Evolutionary conservation across 192 early-diverging fungal genomes (phyloP), one percentile per base, ranked within the genome.

Genomic region (Podila epigama): DNA sequence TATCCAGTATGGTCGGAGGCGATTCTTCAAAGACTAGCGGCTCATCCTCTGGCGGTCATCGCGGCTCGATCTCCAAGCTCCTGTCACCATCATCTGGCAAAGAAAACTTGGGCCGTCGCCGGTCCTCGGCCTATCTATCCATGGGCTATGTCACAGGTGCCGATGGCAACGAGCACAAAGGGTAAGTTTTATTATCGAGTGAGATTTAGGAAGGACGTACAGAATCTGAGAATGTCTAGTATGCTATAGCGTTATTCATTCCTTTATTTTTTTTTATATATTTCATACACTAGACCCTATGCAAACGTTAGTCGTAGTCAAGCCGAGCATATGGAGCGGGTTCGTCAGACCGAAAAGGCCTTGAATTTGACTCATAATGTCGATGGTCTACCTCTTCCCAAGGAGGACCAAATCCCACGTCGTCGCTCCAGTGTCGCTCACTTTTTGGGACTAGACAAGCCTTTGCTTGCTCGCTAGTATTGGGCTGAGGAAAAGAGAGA

Each of bases 361-460:
- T 11, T 66, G 31, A 2, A 48, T 13, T 29, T 56, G 2, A 66
- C 64, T 15, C 64, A 66, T 32, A 66, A 66, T 41, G 28, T 33
- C 18, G 64, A 66, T 31, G 64, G 54, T 6, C 54, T 66, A 3
- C 64, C 64, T 15, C 29, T 57, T 13, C 64, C 64, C 13, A 25
- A 58, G 12, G 41, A 42, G 5, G 33, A 28, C 22, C 36, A 6
- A 15, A 32, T 27, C 11, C 25, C 25, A 10, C 33, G 54, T 22
- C 51, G 64, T 1, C 52, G 54, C 16, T 66, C 64, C 40, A 57
- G 39, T 5, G 1, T 66, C 4, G 64, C 64, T 27, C 36, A 48
- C 6, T 27, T 57, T 11, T 34, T 66, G 1, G 53, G 64, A 25
- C 18, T 66, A 12, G 64, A 57, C 64, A 66, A 66, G 40, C 64